Conservation (phyloP, 2,329 filamentous ascomycete genomes). For the Paraphoma chrysanthemicola region DNA sequence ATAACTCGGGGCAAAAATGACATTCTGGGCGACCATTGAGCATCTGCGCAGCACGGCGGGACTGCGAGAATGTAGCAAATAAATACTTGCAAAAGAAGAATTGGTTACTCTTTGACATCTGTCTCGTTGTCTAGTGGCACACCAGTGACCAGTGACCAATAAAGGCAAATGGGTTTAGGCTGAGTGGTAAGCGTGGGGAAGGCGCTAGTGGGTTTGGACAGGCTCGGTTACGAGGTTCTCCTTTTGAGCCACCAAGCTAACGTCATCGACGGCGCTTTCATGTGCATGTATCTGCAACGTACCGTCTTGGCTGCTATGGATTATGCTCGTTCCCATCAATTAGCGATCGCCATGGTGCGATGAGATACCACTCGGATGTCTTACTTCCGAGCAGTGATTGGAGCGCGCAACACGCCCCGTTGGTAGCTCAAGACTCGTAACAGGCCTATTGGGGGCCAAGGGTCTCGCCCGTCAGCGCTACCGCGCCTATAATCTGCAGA, state of each 20-base stretch:
- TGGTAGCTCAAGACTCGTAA: neutral
- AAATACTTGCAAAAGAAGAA: too few relatives aligned
- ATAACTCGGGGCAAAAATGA: too few relatives aligned
- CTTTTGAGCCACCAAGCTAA: neutral
- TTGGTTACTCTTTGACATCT: neutral
- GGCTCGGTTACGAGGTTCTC: neutral
- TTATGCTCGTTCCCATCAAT: neutral
- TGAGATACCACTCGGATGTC: neutral
- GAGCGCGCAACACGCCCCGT: neutral
- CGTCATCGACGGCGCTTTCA: neutral
- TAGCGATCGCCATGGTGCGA: neutral
- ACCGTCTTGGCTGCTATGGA: neutral
- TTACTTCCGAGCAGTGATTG: neutral
- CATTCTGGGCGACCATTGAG: too few relatives aligned
- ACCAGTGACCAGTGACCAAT: neutral
- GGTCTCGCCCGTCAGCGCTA: neutral
- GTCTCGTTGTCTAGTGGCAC: neutral
- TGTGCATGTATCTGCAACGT: neutral
- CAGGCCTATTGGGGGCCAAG: neutral
- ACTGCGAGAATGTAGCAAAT: too few relatives aligned
- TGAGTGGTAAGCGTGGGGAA: neutral
- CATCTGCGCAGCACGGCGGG: too few relatives aligned
- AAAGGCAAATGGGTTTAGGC: neutral
- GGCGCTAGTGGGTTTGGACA: neutral
- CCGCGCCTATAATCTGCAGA: neutral